Conservation (phyloP, 2,329 filamentous ascomycete species). For the Lachnellula suecica region DNA sequence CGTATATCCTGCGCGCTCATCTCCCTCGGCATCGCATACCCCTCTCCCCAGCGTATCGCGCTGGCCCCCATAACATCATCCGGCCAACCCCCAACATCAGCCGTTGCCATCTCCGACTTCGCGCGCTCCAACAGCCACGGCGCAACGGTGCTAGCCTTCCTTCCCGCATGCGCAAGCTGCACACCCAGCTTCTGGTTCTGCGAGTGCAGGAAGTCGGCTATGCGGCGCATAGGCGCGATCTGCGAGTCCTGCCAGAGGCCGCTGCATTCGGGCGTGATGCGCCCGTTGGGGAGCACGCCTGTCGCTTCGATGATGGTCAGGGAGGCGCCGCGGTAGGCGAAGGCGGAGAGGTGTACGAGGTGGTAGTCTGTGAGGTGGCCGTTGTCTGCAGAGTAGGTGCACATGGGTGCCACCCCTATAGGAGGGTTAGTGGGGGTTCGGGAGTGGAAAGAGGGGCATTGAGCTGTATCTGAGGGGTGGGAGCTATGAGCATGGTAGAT, state of each 20-base stretch:
- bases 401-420: slow-evolving; percentile 45
- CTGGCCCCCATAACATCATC: slow-evolving; percentile 48
- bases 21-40: slow-evolving; percentile 55
- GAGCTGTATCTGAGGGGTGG: slow-evolving; percentile 1
- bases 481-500: background rate
- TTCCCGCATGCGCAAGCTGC: slow-evolving; percentile 66
- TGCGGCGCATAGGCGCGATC: slow-evolving; percentile 34
- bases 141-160: slow-evolving; percentile 38
- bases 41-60: slow-evolving; percentile 56
- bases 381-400: slow-evolving; percentile 37
- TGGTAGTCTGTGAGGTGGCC: slow-evolving; percentile 35
- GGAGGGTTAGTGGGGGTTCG: slow-evolving; percentile 2
- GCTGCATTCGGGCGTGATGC: slow-evolving; percentile 31
- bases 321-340: slow-evolving; percentile 33
- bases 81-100: slow-evolving; percentile 38
- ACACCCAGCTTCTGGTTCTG: slow-evolving; percentile 66
- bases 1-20: slow-evolving; percentile 48
- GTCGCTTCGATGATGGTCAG: slow-evolving; percentile 36
- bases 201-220: slow-evolving; percentile 43
- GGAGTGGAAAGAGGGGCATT: background rate
- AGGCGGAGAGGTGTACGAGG: slow-evolving; percentile 31
- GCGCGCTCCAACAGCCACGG: slow-evolving; percentile 34
- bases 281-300: slow-evolving; percentile 32
- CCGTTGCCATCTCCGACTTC: slow-evolving; percentile 29
- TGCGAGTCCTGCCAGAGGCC: slow-evolving; percentile 39